Evolutionary conservation across 1,284 basidiomycete genomes (phyloP), one percentile per base, ranked within the genome.

Genomic region (Stereum hirsutum): DNA sequence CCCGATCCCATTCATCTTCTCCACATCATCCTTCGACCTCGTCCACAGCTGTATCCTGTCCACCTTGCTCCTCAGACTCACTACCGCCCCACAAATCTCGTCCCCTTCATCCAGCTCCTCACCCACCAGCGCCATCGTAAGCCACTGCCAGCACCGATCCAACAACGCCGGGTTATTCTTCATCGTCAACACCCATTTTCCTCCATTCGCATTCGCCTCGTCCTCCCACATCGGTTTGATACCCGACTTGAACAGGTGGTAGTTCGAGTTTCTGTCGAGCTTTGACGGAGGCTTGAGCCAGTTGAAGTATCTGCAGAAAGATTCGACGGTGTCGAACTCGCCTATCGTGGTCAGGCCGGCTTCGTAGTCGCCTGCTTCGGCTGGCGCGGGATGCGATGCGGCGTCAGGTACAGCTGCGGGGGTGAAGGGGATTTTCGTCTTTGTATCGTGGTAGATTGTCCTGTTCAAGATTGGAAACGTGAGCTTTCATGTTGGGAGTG

Each of bases 161-260:
- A 95, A 67, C 49, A 94, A 60, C 27, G 66, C 65, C 4, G 85
- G 79, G 53, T 86, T 88, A 48, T 83, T 81, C 62, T 85, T 86
- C 79, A 96, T 88, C 51, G 92, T 91, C 42, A 96, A 64, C 15
- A 91, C 88, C 93, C 93, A 97, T 64, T 94, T 94, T 28, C 92
- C 92, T 20, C 92, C 92, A 39, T 82, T 74, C 7, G 86, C 84
- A 59, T 97, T 97, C 38, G 90, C 87, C 20, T 80, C 78, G 59
- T 96, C 93, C 64, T 96, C 93, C 92, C 93, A 96, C 89, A 95
- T 94, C 32, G 91, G 87, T 57, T 89, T 91, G 65, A 88, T 88
- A 27, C 85, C 85, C 23, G 78, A 72, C 64, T 96, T 96, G 78
- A 97, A 97, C 44, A 96, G 69, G 58, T 96, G 93, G 57, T 95